Evolutionary conservation across 2,329 filamentous ascomycete genomes (phyloP).

Genomic region (Fonsecaea monophora): DNA sequence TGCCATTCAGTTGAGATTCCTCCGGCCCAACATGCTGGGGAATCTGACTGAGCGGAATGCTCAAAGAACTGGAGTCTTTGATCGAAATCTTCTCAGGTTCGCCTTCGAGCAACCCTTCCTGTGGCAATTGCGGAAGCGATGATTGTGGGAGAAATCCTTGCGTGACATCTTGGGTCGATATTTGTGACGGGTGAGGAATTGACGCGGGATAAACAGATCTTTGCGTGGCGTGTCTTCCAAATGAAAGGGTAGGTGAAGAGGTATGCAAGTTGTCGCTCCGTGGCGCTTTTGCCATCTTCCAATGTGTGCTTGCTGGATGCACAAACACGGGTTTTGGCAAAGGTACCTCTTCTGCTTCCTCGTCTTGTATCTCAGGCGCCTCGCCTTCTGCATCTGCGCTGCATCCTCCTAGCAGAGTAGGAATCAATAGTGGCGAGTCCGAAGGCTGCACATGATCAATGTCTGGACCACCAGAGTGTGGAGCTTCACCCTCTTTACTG

Average conservation of each 20-base stretch:
- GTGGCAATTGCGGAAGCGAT: conserved; percentile 24
- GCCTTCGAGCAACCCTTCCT: conserved; percentile 3
- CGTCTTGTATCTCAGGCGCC: not conserved
- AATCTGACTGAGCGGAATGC: conserved; percentile 32
- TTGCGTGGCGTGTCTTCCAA: conserved; percentile 28
- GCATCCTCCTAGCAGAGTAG: conserved; percentile 25
- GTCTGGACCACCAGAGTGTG: not conserved
- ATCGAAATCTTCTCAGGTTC: conserved; percentile 35
- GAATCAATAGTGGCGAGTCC: conserved; percentile 25
- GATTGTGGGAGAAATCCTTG: conserved; percentile 33
- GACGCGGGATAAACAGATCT: conserved; percentile 37
- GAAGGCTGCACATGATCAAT: not conserved
- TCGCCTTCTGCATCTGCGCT: not conserved
- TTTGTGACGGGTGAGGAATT: conserved; percentile 40
- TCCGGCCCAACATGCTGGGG: conserved; percentile 24
- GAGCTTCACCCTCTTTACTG: not conserved
- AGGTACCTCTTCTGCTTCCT: conserved; percentile 24
- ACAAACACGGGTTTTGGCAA: conserved; percentile 21
- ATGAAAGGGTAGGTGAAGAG: conserved; percentile 32
- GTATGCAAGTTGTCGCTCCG: conserved; percentile 30
- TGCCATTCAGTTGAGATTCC: conserved; percentile 23
- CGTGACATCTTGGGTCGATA: conserved; percentile 41
- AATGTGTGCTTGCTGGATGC: conserved; percentile 24
- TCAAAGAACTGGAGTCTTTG: conserved; percentile 39
- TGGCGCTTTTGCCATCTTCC: conserved; percentile 32